Conservation (phyloP, 2,329 filamentous ascomycete genomes). For the Colletotrichum euphorbiae region DNA sequence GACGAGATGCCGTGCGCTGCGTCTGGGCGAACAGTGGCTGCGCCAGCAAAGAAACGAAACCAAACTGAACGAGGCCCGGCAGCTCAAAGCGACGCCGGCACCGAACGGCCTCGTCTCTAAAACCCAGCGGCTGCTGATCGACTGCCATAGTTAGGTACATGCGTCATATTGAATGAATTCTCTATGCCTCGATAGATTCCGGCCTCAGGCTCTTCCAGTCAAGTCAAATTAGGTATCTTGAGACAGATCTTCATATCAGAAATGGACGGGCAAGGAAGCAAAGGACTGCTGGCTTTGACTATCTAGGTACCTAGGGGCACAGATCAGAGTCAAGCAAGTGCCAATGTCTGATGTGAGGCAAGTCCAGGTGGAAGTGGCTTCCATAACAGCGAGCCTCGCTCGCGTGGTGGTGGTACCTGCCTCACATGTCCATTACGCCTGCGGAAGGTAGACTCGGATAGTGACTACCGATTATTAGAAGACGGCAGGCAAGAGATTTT, state of each 20-base stretch:
- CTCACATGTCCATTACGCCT: constrained; percentile 11
- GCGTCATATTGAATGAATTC: background rate
- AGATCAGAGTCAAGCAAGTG: constrained; percentile 13
- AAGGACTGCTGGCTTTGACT: constrained; percentile 7
- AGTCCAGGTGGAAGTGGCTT: background rate
- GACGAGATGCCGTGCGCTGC: constrained; percentile 11
- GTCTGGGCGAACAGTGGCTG: constrained; percentile 24
- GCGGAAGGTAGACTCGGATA: too few species aligned
- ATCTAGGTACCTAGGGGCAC: background rate
- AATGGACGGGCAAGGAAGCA: background rate
- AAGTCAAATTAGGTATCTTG: background rate
- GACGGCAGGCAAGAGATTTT: background rate
- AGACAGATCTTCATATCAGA: constrained; percentile 21
- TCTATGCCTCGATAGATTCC: background rate
- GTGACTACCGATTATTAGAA: constrained; percentile 3
- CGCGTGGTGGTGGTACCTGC: constrained; percentile 4
- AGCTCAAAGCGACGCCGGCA: constrained; percentile 23
- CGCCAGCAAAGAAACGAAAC: constrained; percentile 30
- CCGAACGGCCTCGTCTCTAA: constrained; percentile 13
- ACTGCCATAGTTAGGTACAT: background rate
- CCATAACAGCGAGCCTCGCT: background rate
- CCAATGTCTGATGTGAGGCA: constrained; percentile 10
- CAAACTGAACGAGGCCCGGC: constrained; percentile 18
- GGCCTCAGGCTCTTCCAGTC: constrained; percentile 14
- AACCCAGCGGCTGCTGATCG: background rate